Evolutionary conservation across 192 early-diverging fungal species (phyloP).

Genomic region (Entrophospora sp.): DNA sequence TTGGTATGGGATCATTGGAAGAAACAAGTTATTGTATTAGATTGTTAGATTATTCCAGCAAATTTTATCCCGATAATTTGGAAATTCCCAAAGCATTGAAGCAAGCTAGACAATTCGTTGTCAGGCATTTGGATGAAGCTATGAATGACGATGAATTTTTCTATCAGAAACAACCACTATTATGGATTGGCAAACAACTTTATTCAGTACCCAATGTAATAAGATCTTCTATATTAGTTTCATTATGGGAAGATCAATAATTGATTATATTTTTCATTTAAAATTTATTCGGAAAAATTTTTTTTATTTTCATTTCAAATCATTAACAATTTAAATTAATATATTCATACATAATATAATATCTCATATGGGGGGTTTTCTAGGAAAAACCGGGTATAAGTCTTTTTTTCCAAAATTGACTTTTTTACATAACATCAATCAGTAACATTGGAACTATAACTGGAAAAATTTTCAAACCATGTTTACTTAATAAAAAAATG

Average conservation of each 20-base stretch:
- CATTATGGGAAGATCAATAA: constrained; percentile 9
- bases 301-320: no score
- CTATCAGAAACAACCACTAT: background rate
- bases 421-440: no score
- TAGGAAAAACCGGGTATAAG: no score
- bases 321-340: no score
- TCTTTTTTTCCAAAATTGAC: no score
- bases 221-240: background rate
- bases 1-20: background rate
- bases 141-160: background rate
- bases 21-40: constrained; percentile 14
- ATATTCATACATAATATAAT: no score
- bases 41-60: background rate
- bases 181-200: constrained; percentile 2
- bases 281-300: no score
- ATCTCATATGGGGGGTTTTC: no score
- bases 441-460: no score
- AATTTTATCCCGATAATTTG: background rate
- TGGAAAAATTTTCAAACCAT: no score
- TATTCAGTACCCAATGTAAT: constrained; percentile 4
- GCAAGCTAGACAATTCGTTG: background rate
- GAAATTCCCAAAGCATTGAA: background rate
- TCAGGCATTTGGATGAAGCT: constrained; percentile 1
- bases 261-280: no score
- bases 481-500: no score